These are phyloP conservation scores for Moringa oleifera DNA, from an alignment of 345 rosid genomes.

Conservation along the genomic window DNA sequence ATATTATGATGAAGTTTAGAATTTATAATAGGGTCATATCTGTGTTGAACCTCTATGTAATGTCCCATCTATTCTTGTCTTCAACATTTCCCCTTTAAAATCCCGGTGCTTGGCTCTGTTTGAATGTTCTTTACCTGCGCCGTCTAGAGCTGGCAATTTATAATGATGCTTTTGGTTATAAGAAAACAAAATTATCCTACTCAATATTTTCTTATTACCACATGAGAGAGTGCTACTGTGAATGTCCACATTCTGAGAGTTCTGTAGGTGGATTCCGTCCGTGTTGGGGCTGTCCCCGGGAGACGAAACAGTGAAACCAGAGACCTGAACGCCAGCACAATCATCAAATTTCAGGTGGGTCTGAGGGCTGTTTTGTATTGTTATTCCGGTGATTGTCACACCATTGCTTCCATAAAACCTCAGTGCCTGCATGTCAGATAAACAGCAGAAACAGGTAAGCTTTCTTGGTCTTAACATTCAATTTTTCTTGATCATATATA, in stretches of 20 bases:
- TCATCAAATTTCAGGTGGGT: constrained; percentile 79
- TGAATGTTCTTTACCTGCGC: constrained; percentile 3
- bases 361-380: constrained; percentile 88
- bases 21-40: no score
- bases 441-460: background rate
- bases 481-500: background rate
- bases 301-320: constrained; percentile 48
- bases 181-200: background rate
- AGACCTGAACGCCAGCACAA: constrained; percentile 61
- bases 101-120: background rate
- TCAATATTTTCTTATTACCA: constrained; percentile 43
- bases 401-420: constrained; percentile 75
- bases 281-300: constrained; percentile 82
- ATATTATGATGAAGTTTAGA: no score
- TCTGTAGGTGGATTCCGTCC: constrained; percentile 85
- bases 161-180: background rate
- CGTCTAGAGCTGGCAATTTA: background rate
- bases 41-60: no score
- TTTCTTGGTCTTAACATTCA: background rate
- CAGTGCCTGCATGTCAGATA: constrained; percentile 47
- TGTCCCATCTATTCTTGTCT: background rate
- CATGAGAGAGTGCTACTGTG: constrained; percentile 53
- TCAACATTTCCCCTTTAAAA: background rate
- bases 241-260: constrained; percentile 61
- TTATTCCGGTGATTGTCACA: constrained; percentile 68